phyloP scores from a whole-genome alignment of 2,329 filamentous ascomycete species.

The Plenodomus tracheiphilus region DNA sequence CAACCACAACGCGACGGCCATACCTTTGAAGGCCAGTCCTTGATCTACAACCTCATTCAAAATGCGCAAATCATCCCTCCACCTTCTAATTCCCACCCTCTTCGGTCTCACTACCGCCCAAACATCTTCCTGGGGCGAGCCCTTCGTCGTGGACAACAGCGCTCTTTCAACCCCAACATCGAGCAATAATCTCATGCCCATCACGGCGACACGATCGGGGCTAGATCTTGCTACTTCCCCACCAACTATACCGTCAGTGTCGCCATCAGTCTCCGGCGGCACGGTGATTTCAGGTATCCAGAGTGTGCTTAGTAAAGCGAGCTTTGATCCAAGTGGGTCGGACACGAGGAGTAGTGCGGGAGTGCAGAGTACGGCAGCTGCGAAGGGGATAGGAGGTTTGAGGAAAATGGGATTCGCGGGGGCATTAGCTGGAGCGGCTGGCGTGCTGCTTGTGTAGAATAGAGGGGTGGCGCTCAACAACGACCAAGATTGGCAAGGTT shows the following conservation, averaged over 20 bases:
- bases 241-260: neutral
- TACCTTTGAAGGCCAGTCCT: neutral
- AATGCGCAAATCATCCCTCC: neutral
- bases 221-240: slow-evolving; percentile 3
- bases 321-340: neutral
- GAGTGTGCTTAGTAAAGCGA: slow-evolving; percentile 6
- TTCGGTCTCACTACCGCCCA: neutral
- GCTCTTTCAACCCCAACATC: neutral
- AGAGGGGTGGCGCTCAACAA: no score
- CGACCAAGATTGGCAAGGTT: no score
- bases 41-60: neutral
- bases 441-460: slow-evolving; percentile 13
- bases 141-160: slow-evolving; percentile 6
- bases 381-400: slow-evolving; percentile 1
- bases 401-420: slow-evolving; percentile 21
- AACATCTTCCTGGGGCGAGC: slow-evolving; percentile 7
- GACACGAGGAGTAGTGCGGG: neutral
- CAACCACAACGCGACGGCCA: neutral
- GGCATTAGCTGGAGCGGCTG: slow-evolving; percentile 21
- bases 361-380: slow-evolving; percentile 2
- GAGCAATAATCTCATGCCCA: neutral
- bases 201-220: neutral
- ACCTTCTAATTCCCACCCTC: neutral
- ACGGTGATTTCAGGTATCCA: slow-evolving; percentile 4
- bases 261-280: neutral